Evolutionary conservation across 352 stramenopile species (phyloP), one percentile per base, ranked within the genome.

Genomic region (Pelagophyceae sp.): DNA sequence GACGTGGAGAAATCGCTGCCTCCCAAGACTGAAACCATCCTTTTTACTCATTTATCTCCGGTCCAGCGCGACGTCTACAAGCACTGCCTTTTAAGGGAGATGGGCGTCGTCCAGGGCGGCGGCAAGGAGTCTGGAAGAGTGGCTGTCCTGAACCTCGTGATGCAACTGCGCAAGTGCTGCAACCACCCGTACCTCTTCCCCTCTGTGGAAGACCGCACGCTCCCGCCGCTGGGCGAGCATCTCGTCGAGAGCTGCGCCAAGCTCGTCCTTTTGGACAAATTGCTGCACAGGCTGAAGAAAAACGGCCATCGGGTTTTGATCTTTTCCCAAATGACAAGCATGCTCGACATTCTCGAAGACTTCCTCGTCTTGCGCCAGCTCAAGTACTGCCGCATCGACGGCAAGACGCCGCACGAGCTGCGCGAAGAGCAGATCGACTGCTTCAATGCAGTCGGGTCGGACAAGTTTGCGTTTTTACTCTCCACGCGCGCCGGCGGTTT

Each of bases 131-230:
- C 80, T 40, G 88, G 77, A 76, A 86, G 84, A 17, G 90, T 85
- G 38, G 83, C 85, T 0, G 84, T 99, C 72, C 85, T 98, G 71
- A 99, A 99, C 83, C 97, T 99, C 79, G 95, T 99, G 69, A 96
- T 99, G 85, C 96, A 99, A 84, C 86, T 99, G 54, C 90, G 96
- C 35, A 99, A 99, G 84, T 95, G 96, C 76, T 98, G 94, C 83
- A 98, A 98, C 79, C 96, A 99, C 84, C 96, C 96, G 23, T 99
- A 99, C 81, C 84, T 99, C 20, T 99, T 99, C 81, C 93, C 97
- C 78, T 93, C 92, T 6, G 90, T 97, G 72, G 95, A 99, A 87
- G 94, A 98, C 80, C 86, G 94, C 23, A 92, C 87, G 20, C 80
- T 98, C 19, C 91, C 97, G 79, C 92, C 94, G 1, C 78, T 98